Evolutionary conservation across 768 basidiomycete genomes (phyloP), one percentile per base, ranked within the genome.

Genomic region (Calvatia gigantea): DNA sequence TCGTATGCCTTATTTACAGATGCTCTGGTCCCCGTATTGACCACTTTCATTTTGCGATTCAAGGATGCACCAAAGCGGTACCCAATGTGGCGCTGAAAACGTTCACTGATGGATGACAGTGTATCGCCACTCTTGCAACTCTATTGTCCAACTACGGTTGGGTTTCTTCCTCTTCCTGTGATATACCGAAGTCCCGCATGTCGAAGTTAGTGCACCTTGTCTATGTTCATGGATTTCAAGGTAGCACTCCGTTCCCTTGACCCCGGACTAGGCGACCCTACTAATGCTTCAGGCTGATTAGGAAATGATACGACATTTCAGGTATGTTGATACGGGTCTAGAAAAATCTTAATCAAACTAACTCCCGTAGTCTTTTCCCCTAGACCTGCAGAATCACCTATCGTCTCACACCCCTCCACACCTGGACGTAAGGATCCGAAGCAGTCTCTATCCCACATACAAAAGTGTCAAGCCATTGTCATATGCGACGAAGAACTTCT

Each of bases 271-370:
- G n/a, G n/a, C n/a, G n/a, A 47, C 9, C 54, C 57, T 25, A 35
- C 35, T 51, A 44, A 27, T n/a, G 50, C 8, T 25, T 21, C 6
- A 23, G 3, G 7, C 46, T 55, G 15, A 37, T 3, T 58, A 82
- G 82, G 82, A 37, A 76, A 82, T 61, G 78, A 84, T 65, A 79
- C 80, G 25, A 79, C 80, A 47, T 84, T 84, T 61, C 80, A 83
- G 73, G 79, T 76, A 61, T 54, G n/a, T n/a, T n/a, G 68, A 58
- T 11, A 44, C 23, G 39, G 31, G 29, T 29, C 48, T 35, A 2
- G 25, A 51, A 33, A 57, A 33, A 25, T 35, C 12, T 37, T 35
- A n/a, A 29, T 48, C 23, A 47, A 35, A 21, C 21, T 59, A 35
- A 51, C 41, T 11, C 39, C 35, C 35, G n/a, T 61, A 79, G 78